These are phyloP conservation scores for Talaromyces wortmannii DNA, from an alignment of 495 filamentous ascomycete genomes.

Conservation along the genomic window DNA sequence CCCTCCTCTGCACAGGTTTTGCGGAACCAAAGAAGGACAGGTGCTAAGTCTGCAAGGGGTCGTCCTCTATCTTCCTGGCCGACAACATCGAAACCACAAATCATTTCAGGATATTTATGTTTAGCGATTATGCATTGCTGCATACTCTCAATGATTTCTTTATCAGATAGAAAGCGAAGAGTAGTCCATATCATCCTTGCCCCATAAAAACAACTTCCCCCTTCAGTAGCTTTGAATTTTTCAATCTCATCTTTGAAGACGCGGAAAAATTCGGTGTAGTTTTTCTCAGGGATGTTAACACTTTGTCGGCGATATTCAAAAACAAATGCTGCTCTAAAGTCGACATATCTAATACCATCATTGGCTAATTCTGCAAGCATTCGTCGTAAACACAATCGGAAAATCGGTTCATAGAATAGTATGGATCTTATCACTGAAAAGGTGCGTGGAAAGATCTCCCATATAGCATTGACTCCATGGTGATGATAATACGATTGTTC, in stretches of 20 bases:
- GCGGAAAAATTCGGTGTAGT: conserved; percentile 58
- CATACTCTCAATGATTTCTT: conserved; percentile 70
- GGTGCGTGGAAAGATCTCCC: conserved; percentile 67
- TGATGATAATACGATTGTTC: conserved; percentile 73
- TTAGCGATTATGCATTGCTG: conserved; percentile 79
- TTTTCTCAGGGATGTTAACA: conserved; percentile 51
- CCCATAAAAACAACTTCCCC: conserved; percentile 74
- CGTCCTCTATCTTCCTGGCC: conserved; percentile 78
- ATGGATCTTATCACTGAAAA: conserved; percentile 67
- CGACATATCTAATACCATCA: conserved; percentile 79
- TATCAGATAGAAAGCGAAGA: conserved; percentile 53
- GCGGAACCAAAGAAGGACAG: conserved; percentile 86
- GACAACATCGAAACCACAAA: conserved; percentile 88
- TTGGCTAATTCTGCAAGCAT: conserved; percentile 60
- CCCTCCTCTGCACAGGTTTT: conserved; percentile 72
- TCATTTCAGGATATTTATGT: conserved; percentile 64
- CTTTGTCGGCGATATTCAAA: conserved; percentile 54
- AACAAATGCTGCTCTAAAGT: conserved; percentile 56
- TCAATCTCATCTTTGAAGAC: conserved; percentile 75
- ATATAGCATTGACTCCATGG: conserved; percentile 72
- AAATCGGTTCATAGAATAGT: conserved; percentile 86
- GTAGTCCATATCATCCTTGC: conserved; percentile 84
- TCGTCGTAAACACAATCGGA: conserved; percentile 62
- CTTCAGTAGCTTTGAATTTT: conserved; percentile 61
- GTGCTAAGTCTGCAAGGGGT: conserved; percentile 66